phyloP scores from a whole-genome alignment of 164 flowering plant species.

The Piper betle region DNA sequence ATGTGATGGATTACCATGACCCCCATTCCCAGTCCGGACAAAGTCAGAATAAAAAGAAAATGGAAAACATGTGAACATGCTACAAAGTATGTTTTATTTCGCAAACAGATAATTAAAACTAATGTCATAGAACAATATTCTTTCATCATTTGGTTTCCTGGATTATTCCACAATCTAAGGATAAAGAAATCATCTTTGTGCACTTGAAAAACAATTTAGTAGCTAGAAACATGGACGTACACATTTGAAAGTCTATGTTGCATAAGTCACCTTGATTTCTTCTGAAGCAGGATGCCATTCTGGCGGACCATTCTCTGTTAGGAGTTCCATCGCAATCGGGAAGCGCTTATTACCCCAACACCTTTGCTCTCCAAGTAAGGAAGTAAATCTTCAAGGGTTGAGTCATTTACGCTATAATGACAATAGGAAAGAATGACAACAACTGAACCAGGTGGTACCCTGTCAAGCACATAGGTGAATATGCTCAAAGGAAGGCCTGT shows the following conservation, averaged over 20 bases:
- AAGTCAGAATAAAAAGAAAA: too few species aligned
- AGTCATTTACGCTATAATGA: slow-evolving; percentile 77
- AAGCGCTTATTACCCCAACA: slow-evolving; percentile 80
- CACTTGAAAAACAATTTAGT: neutral
- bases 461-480: slow-evolving; percentile 74
- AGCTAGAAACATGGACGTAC: neutral
- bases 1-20: too few species aligned
- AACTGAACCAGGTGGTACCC: slow-evolving; percentile 84
- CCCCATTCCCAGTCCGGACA: too few species aligned
- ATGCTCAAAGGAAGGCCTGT: slow-evolving; percentile 81
- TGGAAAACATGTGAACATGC: too few species aligned
- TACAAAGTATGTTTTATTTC: too few species aligned
- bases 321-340: slow-evolving; percentile 97
- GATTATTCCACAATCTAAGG: too few species aligned
- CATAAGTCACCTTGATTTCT: slow-evolving; percentile 56
- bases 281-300: slow-evolving; percentile 95
- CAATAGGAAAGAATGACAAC: slow-evolving; percentile 90
- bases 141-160: too few species aligned
- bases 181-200: neutral
- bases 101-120: too few species aligned
- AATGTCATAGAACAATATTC: too few species aligned
- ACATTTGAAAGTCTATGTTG: too few species aligned
- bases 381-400: slow-evolving; percentile 58
- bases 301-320: slow-evolving; percentile 87
- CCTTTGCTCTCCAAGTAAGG: slow-evolving; percentile 93